Base-by-base conservation (phyloP, 495 filamentous ascomycete genomes). In the Daldinia caldariorum region DNA sequence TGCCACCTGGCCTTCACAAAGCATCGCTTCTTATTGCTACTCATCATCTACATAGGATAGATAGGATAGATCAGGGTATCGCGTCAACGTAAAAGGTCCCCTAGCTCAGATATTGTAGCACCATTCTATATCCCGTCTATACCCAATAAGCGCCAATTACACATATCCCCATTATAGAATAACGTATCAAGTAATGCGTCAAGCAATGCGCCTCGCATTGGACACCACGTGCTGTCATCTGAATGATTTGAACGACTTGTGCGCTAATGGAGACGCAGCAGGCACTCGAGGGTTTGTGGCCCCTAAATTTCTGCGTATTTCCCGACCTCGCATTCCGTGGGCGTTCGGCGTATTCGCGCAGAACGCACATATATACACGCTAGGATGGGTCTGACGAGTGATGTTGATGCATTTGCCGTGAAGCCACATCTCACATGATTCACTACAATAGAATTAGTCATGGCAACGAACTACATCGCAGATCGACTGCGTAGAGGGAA, bases 391-490 rank as follows among this genome's bases (percentile, higher is more conserved):
- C 57, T 89, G 85, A 18, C 83, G 81, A 62, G 89, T 89, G 26
- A 94, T 83, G 16, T 91, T 89, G 35, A 94, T 85, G 74, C 93
- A 97, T 71, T 85, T 85, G 6, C 89, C 90, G 74, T 97, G 93
- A 32, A 94, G 85, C 89, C 90, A 94, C 79, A 94, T 90, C 41
- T 88, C 90, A 79, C 93, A 97, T 4, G 92, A 94, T 80, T 94
- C 90, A 79, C 93, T 94, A 72, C 4, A 29, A 62, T 58, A 70
- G 69, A 13, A 50, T 71, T 60, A 67, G 70, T 34, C 56, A 66
- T n/a, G 14, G 39, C 34, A 14, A 55, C 58, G 34, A 18, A 64
- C 39, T 1, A n/a, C 34, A 32, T 49, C 34, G 9, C 13, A 14
- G 35, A 20, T 61, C 31, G 26, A 16, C 32, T 56, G 34, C 35